These are phyloP conservation scores for Uronychia binucleata DNA, from an alignment of 73 alveolate species.

Conservation along the genomic window DNA sequence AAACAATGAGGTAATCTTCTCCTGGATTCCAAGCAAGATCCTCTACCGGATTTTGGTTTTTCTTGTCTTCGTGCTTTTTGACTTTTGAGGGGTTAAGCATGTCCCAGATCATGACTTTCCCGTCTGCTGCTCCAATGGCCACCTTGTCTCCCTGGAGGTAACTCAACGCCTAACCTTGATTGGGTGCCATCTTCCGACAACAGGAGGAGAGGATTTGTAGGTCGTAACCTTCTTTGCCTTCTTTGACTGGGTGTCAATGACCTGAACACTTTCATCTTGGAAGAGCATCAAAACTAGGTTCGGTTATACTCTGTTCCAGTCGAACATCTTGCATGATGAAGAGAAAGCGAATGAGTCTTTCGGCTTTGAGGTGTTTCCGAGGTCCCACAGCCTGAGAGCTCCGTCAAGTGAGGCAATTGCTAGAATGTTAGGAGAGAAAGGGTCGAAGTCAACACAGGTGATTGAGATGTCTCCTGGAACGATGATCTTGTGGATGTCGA, in stretches of 20 bases:
- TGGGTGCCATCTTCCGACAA: neutral
- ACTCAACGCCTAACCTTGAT: neutral
- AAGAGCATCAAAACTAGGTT: constrained; percentile 17
- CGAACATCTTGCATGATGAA: neutral
- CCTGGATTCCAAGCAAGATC: constrained; percentile 39
- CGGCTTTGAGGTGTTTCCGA: constrained; percentile 15
- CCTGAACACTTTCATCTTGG: neutral
- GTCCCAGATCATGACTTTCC: neutral
- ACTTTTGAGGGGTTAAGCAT: neutral
- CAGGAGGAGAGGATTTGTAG: neutral
- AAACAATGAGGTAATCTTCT: constrained; percentile 10
- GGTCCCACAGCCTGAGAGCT: constrained; percentile 76
- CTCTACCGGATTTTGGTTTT: neutral
- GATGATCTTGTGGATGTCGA: constrained; percentile 43
- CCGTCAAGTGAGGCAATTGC: constrained; percentile 87
- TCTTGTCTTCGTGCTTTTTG: neutral
- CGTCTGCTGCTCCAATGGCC: neutral
- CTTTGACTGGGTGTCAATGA: neutral
- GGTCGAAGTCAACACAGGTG: constrained; percentile 62
- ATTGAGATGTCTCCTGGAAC: constrained; percentile 55
- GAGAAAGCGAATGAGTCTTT: neutral
- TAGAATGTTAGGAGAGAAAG: constrained; percentile 60
- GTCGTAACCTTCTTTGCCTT: neutral
- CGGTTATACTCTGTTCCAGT: constrained; percentile 35
- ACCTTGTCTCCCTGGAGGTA: neutral